Evolutionary conservation across 768 basidiomycete genomes (phyloP).

Genomic region (Phaeotremella fagi): DNA sequence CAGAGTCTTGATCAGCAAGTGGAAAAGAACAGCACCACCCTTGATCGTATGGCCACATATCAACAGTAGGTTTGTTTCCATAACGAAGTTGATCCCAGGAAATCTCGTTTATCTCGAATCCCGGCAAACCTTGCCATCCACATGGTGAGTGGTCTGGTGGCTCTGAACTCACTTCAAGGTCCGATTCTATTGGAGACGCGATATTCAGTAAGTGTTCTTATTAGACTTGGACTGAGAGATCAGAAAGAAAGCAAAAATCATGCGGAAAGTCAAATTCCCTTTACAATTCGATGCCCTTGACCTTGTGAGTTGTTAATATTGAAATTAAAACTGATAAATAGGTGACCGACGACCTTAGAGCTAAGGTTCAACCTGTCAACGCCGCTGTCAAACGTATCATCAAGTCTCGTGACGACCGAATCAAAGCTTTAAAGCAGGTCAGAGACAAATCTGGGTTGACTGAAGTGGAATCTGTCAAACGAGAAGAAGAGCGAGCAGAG

Average conservation of each 20-base stretch:
- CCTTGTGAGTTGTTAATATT: conserved; percentile 50
- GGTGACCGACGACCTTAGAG: conserved; percentile 68
- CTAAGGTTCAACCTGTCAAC: conserved; percentile 65
- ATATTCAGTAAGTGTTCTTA: conserved; percentile 54
- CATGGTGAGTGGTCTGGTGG: conserved; percentile 53
- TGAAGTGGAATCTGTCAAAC: conserved; percentile 54
- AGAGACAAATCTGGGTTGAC: conserved; percentile 5
- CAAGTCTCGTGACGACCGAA: conserved; percentile 74
- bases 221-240: background rate
- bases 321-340: conserved; percentile 8
- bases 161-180: conserved; percentile 51
- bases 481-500: conserved; percentile 62
- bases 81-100: conserved; percentile 36
- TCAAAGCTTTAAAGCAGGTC: conserved; percentile 64
- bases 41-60: conserved; percentile 78
- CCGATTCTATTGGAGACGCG: conserved; percentile 88
- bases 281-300: conserved; percentile 82
- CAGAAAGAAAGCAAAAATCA: conserved; percentile 81
- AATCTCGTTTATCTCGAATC: conserved; percentile 72
- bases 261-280: conserved; percentile 89
- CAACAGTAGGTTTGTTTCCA: conserved; percentile 51
- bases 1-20: conserved; percentile 83
- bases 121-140: conserved; percentile 76
- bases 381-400: conserved; percentile 71
- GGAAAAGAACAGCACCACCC: conserved; percentile 72